phyloP scores from a whole-genome alignment of 768 basidiomycete species.

The Hirschioporus abietinus region DNA sequence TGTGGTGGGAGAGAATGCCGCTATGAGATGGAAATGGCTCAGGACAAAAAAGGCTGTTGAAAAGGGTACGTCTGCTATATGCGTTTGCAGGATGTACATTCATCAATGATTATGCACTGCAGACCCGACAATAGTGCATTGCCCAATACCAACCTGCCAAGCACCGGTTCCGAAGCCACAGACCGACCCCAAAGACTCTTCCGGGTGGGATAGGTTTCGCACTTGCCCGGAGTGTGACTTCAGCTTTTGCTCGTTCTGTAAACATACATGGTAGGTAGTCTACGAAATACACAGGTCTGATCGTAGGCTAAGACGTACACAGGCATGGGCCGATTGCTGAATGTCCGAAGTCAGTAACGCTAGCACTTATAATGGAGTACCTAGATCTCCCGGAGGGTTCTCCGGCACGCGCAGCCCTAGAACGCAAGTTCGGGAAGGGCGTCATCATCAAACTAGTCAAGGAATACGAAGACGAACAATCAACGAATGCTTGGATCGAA shows the following conservation, averaged over 20 bases:
- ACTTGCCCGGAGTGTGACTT: slow-evolving; percentile 66
- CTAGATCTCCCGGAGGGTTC: slow-evolving; percentile 51
- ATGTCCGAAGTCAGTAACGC: slow-evolving; percentile 66
- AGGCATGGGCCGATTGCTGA: slow-evolving; percentile 80
- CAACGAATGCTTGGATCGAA: slow-evolving; percentile 70
- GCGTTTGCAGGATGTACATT: background rate
- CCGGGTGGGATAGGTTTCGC: slow-evolving; percentile 68
- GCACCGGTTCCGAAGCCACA: slow-evolving; percentile 62
- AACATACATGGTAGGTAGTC: slow-evolving; percentile 61
- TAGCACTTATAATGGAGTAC: slow-evolving; percentile 63
- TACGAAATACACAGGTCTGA: slow-evolving; percentile 2
- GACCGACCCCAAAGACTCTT: slow-evolving; percentile 42
- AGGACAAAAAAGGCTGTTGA: slow-evolving; percentile 68
- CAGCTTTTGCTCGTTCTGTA: slow-evolving; percentile 82
- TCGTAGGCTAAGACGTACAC: slow-evolving; percentile 5
- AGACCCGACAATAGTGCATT: slow-evolving; percentile 80
- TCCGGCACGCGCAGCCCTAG: slow-evolving; percentile 43
- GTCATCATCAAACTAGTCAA: slow-evolving; percentile 58
- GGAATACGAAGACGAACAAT: slow-evolving; percentile 65
- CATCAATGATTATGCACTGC: background rate
- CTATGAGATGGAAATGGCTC: slow-evolving; percentile 75
- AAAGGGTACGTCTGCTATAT: slow-evolving; percentile 42
- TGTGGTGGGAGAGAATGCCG: slow-evolving; percentile 59
- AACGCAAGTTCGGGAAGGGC: slow-evolving; percentile 56
- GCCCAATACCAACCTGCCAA: slow-evolving; percentile 79